Base-by-base conservation (phyloP, 192 early-diverging fungal species). In the Entophlyctis helioformis region DNA sequence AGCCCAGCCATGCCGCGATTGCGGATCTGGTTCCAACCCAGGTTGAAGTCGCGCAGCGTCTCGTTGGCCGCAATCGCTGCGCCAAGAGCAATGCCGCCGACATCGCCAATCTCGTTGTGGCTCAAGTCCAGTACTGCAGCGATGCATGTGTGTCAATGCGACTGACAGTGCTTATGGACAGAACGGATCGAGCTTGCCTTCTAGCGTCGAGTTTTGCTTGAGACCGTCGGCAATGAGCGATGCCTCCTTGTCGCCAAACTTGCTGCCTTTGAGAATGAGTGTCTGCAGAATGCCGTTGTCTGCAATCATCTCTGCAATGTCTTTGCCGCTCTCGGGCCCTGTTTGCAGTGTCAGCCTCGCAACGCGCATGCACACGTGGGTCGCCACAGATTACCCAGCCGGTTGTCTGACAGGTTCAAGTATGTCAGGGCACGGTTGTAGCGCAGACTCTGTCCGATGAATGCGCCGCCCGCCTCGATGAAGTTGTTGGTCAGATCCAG, bases 61-160 rank as follows among this genome's bases (percentile, higher is more conserved):
- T 71, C 72, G 39, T 75, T 75, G 12, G 44, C 36, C 1, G 32
- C 35, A 2, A 75, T 16, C 1, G 62, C 72, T 9, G 50, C 34
- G 19, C 72, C 72, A 38, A 75, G 50, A 2, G 65, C 64, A 39
- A 65, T 60, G 1, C 64, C 67, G 22, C 72, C 72, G 19, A 75
- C 34, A 38, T 68, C 64, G 4, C 72, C 72, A 38, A 75, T 68
- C 11, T 51, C 13, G 39, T 75, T 75, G 44, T 67, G 34, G 40
- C 66, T 69, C n/a, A 75, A 34, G 39, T 75, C 65, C 2, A 75
- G 42, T 0, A 56, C 72, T 62, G 42, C 2, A 39, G 7, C 38
- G 38, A 39, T 39, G 38, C 38, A n/a, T 16, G 16, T 5, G 4
- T 39, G 7, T 9, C 26, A 28, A 5, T 7, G 23, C 12, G 10